These are phyloP conservation scores for Sapria himalayana DNA, from an alignment of 345 rosid genomes.

Conservation along the genomic window DNA sequence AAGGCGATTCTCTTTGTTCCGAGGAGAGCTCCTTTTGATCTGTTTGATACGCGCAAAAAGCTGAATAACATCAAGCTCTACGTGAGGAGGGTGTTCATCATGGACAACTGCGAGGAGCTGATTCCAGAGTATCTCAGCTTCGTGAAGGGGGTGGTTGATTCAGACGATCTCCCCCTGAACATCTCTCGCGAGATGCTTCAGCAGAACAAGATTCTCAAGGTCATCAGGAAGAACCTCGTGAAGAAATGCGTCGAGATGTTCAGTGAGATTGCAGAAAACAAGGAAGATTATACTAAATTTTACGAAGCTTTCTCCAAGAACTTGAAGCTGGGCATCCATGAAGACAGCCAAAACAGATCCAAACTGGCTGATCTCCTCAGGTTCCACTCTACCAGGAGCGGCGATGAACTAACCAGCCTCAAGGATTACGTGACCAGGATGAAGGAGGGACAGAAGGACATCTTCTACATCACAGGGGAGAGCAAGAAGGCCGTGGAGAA, in stretches of 20 bases:
- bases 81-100: conserved; percentile 69
- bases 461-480: conserved; percentile 60
- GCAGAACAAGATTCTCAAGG: conserved; percentile 88
- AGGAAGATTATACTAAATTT: conserved; percentile 70
- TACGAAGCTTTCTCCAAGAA: conserved; percentile 81
- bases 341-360: conserved; percentile 63
- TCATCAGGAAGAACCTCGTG: conserved; percentile 75
- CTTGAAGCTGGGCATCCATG: conserved; percentile 66
- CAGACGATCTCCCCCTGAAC: conserved; percentile 82
- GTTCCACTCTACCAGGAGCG: conserved; percentile 64
- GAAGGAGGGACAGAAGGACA: conserved; percentile 83
- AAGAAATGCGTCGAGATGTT: conserved; percentile 90
- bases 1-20: conserved; percentile 73
- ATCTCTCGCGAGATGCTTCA: conserved; percentile 80
- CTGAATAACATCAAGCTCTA: conserved; percentile 75
- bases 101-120: conserved; percentile 88
- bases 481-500: conserved; percentile 79
- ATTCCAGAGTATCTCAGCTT: conserved; percentile 71
- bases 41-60: conserved; percentile 69
- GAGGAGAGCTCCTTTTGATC: conserved; percentile 69
- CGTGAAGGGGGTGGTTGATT: conserved; percentile 77
- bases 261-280: conserved; percentile 69
- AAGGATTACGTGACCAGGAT: conserved; percentile 81
- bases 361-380: conserved; percentile 65
- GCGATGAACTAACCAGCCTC: conserved; percentile 61